A percentile compares a stretch with the other conserved stretches of the same genome.
These are phyloP conservation scores for Nemania sp. DNA, from an alignment of 2,329 filamentous ascomycete genomes.

Conservation along the genomic window DNA sequence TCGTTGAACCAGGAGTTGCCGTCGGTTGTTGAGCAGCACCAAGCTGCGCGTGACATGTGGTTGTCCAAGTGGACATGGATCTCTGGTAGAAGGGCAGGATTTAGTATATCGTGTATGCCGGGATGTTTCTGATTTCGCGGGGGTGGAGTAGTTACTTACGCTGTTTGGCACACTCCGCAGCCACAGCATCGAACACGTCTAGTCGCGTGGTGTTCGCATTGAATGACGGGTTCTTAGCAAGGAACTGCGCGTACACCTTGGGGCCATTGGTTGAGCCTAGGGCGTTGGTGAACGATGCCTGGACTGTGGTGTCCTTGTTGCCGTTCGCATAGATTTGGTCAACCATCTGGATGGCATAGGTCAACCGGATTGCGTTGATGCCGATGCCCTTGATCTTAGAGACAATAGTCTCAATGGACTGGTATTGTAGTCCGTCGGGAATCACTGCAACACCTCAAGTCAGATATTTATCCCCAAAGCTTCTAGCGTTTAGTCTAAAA, in stretches of 20 bases:
- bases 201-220: slow-evolving; percentile 61
- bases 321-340: slow-evolving; percentile 66
- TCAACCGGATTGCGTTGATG: slow-evolving; percentile 73
- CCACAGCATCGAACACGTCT: slow-evolving; percentile 71
- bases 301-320: slow-evolving; percentile 60
- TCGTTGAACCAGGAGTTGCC: slow-evolving; percentile 74
- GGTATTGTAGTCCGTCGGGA: slow-evolving; percentile 72
- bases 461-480: not conserved
- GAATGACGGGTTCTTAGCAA: slow-evolving; percentile 69
- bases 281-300: slow-evolving; percentile 58
- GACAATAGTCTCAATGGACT: slow-evolving; percentile 66
- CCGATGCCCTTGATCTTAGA: slow-evolving; percentile 68
- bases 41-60: slow-evolving; percentile 68
- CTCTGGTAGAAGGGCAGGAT: slow-evolving; percentile 41
- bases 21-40: slow-evolving; percentile 68
- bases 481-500: not conserved
- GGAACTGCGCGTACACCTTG: slow-evolving; percentile 62
- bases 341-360: slow-evolving; percentile 73
- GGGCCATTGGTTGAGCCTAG: slow-evolving; percentile 67
- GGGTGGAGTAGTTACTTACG: slow-evolving; percentile 24
- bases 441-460: slow-evolving; percentile 56
- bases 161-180: slow-evolving; percentile 66
- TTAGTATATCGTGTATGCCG: slow-evolving; percentile 3
- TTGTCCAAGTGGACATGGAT: slow-evolving; percentile 72
- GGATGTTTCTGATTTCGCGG: not conserved